These are phyloP conservation scores for Zoysia matrella DNA, from an alignment of 202 grass and related monocot genomes.

Conservation along the genomic window DNA sequence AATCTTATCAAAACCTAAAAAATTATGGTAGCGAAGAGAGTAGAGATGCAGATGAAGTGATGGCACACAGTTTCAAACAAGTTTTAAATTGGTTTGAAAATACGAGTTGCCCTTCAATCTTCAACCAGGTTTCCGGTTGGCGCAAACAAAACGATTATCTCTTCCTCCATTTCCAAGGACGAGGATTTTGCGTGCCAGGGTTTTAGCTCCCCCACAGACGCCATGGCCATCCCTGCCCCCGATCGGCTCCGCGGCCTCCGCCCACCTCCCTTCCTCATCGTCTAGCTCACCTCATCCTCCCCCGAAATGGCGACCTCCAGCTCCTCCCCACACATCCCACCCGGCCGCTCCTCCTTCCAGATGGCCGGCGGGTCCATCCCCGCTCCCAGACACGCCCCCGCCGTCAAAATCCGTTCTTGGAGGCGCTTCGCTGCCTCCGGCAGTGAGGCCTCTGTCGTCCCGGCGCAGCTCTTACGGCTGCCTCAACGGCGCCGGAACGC, in stretches of 20 bases:
- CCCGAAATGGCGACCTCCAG: slow-evolving; percentile 34
- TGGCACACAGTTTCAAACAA: too few relatives aligned
- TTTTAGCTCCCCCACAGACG: slow-evolving; percentile 39
- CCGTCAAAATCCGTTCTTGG: slow-evolving; percentile 30
- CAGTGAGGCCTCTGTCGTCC: background rate
- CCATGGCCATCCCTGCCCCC: slow-evolving; percentile 23
- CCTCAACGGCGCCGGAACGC: slow-evolving; percentile 45
- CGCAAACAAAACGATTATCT: background rate
- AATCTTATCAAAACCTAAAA: too few relatives aligned
- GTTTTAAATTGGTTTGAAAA: too few relatives aligned
- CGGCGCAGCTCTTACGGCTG: background rate
- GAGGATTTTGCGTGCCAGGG: slow-evolving; percentile 28
- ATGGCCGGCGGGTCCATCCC: background rate
- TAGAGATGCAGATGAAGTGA: too few relatives aligned
- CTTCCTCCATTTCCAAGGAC: slow-evolving; percentile 5
- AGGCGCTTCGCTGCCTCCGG: slow-evolving; percentile 35
- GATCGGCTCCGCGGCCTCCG: background rate
- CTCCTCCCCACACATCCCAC: background rate
- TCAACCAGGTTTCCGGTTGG: too few relatives aligned
- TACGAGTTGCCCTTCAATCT: too few relatives aligned
- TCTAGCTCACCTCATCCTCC: background rate
- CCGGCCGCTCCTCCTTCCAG: slow-evolving; percentile 28
- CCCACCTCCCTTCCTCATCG: slow-evolving; percentile 2
- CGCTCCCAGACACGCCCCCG: background rate
- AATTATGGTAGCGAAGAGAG: too few relatives aligned